A percentile compares a stretch with the other conserved stretches of the same genome.
Conservation (phyloP, 371 early-diverging fungal genomes). For the Actinomortierella wolfii region DNA sequence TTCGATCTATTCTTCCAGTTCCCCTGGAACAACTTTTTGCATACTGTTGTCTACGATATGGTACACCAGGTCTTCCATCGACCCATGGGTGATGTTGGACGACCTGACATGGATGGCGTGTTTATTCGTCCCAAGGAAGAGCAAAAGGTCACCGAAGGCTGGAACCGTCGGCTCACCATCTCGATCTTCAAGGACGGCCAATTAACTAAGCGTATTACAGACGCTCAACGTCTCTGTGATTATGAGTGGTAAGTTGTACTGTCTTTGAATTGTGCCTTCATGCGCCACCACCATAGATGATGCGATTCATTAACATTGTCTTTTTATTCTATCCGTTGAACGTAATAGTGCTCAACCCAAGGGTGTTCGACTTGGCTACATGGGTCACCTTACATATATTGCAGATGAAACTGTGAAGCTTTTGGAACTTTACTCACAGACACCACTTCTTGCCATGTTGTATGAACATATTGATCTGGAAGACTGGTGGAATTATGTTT, state of each 20-base stretch:
- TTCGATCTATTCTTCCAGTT: constrained; percentile 85
- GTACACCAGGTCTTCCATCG: constrained; percentile 94
- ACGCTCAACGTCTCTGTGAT: constrained; percentile 77
- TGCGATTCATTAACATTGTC: not conserved
- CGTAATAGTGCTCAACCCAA: constrained; percentile 70
- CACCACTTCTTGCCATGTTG: constrained; percentile 43
- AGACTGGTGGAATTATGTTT: constrained; percentile 88
- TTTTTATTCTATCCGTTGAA: not conserved
- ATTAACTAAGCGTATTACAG: constrained; percentile 76
- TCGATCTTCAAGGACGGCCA: constrained; percentile 79
- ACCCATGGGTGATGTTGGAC: constrained; percentile 61
- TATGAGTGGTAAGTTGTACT: constrained; percentile 51
- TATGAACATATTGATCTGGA: constrained; percentile 70
- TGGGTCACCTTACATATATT: constrained; percentile 97
- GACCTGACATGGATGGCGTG: constrained; percentile 30
- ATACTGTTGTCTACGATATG: constrained; percentile 95
- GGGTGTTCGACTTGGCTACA: constrained; percentile 92
- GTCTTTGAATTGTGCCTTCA: not conserved
- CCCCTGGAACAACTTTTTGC: constrained; percentile 94
- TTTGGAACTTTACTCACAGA: constrained; percentile 62
- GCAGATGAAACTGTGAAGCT: constrained; percentile 92
- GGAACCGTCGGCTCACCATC: constrained; percentile 36
- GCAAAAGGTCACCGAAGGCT: constrained; percentile 34
- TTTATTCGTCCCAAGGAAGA: constrained; percentile 37
- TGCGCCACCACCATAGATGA: not conserved